Conservation (phyloP, 176 grass and related monocot genomes). For the Aegilops tauschii region DNA sequence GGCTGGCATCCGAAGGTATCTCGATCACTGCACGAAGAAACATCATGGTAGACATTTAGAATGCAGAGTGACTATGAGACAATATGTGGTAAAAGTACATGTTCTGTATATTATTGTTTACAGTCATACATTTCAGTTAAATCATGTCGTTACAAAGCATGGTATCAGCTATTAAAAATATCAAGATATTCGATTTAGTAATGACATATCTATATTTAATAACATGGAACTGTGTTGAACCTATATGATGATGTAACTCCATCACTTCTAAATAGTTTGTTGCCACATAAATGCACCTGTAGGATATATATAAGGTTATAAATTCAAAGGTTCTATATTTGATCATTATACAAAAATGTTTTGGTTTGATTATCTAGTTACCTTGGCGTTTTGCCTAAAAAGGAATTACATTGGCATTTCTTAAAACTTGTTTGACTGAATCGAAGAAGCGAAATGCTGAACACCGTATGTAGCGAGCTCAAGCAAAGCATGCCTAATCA, state of each 20-base stretch:
- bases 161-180: neutral
- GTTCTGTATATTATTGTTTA: neutral
- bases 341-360: too few species aligned
- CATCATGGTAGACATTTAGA: conserved; percentile 3
- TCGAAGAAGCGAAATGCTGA: too few species aligned
- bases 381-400: too few species aligned
- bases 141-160: neutral
- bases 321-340: neutral
- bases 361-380: too few species aligned
- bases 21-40: conserved; percentile 68
- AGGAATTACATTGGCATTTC: too few species aligned
- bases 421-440: too few species aligned
- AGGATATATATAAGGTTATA: neutral
- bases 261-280: neutral
- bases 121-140: neutral
- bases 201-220: neutral
- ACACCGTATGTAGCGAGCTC: too few species aligned
- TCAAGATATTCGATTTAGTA: neutral
- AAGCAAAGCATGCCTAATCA: too few species aligned
- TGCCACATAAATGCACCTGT: neutral
- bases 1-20: conserved; percentile 75
- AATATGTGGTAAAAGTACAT: neutral
- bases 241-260: neutral
- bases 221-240: neutral
- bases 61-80: neutral